Evolutionary conservation across 345 rosid genomes (phyloP), one percentile per base, ranked within the genome.

Genomic region (Carallia pectinifolia): DNA sequence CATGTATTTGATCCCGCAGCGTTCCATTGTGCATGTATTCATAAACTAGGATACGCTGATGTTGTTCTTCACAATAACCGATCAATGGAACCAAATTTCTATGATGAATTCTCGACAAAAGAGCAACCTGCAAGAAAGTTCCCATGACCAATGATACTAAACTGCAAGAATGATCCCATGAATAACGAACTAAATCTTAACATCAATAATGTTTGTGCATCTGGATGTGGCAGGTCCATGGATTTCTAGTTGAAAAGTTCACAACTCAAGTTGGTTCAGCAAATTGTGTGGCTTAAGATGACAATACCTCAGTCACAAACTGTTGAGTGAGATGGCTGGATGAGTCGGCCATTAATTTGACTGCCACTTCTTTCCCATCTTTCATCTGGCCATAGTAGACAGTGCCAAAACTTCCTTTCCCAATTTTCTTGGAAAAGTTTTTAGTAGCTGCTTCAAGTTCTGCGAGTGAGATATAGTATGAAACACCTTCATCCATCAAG

Each of bases 11-110:
- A 76, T 92, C 98, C 55, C 93, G 73, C 73, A 96, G 72, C 65
- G 87, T 84, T 80, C 99, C 99, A 64, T 96, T 92, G 85, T 92
- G 98, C 99, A 96, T 96, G 61, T 90, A 96, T 79, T 96, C 98
- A 0, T 96, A 96, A 48, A 92, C 98, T 59, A 96, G 81, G 31
- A 96, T 65, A 18, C 89, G 81, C 48, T 85, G 81, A 52, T 86
- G 77, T 53, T 81, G 92, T 79, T 96, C 98, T 77, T 96, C 92
- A 61, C 99, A 96, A 76, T 85, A 92, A 78, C 99, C 98, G 67
- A 96, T 89, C 74, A 96, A 75, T 39, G 99, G 97, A 71, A 96
- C 98, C 85, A 96, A 86, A 81, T 96, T 90, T 71, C 98, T 83
- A 73, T 96, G 99, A 79, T 96, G 98, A 73, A 96, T 96, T 82